Evolutionary conservation across 441 rosid species (phyloP).

Genomic region (Flueggea neowawraea): DNA sequence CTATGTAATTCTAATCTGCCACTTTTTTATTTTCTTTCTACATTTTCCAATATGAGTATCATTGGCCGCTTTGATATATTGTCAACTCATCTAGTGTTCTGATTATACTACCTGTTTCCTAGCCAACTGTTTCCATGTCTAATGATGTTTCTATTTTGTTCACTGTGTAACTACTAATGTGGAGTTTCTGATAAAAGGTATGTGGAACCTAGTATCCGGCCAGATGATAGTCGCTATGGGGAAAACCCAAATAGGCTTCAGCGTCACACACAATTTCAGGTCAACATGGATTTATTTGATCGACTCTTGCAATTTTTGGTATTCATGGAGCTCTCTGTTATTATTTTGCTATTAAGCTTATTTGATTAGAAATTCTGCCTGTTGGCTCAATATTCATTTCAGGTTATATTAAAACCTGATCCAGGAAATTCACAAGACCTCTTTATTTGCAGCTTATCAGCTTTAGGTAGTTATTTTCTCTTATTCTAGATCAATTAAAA

Average conservation of each 20-base stretch:
- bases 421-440: constrained; percentile 98
- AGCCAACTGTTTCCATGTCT: background rate
- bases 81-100: background rate
- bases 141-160: constrained; percentile 7
- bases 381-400: constrained; percentile 24
- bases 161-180: constrained; percentile 11
- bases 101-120: background rate
- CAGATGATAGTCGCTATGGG: constrained; percentile 97
- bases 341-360: background rate
- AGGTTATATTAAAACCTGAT: constrained; percentile 96
- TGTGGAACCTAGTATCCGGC: constrained; percentile 94
- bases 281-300: constrained; percentile 16
- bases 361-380: background rate
- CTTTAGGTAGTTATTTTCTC: constrained; percentile 57
- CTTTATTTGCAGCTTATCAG: constrained; percentile 85
- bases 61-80: constrained; percentile 1
- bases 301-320: background rate
- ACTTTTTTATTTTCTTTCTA: background rate
- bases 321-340: constrained; percentile 6
- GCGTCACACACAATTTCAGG: constrained; percentile 98
- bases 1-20: no score
- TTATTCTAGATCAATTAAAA: background rate
- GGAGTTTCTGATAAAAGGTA: constrained; percentile 42
- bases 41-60: background rate
- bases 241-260: constrained; percentile 99